Conservation (phyloP, 371 early-diverging fungal genomes). For the Mucor racemosus region DNA sequence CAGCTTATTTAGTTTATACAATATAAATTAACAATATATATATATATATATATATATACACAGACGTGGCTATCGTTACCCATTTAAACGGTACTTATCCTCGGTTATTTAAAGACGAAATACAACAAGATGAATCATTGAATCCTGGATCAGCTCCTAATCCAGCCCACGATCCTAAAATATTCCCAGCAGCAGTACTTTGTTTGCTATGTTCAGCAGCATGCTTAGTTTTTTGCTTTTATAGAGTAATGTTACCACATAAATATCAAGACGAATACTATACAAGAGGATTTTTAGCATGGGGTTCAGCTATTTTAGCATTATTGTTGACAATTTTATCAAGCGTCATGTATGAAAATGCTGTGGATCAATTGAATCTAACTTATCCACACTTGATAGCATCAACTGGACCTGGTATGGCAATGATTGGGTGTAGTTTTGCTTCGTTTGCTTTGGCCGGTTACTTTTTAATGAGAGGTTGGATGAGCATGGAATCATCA, state of each 20-base stretch:
- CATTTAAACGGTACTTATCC: constrained; percentile 44
- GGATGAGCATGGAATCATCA: constrained; percentile 30
- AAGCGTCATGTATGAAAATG: constrained; percentile 43
- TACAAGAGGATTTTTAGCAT: constrained; percentile 47
- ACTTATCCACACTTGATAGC: constrained; percentile 47
- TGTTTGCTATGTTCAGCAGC: constrained; percentile 37
- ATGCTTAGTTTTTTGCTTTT: constrained; percentile 26
- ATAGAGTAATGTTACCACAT: constrained; percentile 20
- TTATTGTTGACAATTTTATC: constrained; percentile 38
- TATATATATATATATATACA: too few species aligned
- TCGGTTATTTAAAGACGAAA: constrained; percentile 30
- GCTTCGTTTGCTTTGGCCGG: constrained; percentile 32
- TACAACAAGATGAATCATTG: constrained; percentile 32
- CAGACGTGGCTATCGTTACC: constrained; percentile 36
- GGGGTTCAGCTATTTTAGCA: constrained; percentile 33
- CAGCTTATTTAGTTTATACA: not conserved
- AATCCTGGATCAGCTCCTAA: constrained; percentile 40
- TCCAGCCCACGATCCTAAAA: constrained; percentile 50
- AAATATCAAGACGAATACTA: constrained; percentile 41
- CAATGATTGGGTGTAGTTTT: constrained; percentile 46
- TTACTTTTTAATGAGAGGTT: constrained; percentile 37
- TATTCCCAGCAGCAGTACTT: constrained; percentile 42
- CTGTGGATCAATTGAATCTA: constrained; percentile 34
- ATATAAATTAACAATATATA: not conserved
- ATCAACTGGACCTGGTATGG: constrained; percentile 36